These are phyloP conservation scores for Medicago arabica DNA, from an alignment of 306 rosid genomes.

Conservation along the genomic window DNA sequence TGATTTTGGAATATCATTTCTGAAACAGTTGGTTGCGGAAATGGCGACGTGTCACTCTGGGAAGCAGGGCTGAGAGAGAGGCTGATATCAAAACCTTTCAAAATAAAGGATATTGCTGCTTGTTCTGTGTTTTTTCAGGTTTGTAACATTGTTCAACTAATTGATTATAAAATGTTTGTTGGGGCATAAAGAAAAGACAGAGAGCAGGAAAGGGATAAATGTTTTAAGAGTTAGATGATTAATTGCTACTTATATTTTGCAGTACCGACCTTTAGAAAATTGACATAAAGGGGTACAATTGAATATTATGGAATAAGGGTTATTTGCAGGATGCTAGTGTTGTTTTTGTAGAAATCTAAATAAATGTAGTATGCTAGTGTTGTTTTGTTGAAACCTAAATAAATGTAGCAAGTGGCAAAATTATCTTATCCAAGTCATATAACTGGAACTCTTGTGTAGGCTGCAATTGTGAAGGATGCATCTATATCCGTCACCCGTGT, in stretches of 20 bases:
- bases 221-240: slow-evolving; percentile 23
- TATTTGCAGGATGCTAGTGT: slow-evolving; percentile 4
- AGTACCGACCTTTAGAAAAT: slow-evolving; percentile 4
- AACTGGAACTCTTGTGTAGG: slow-evolving; percentile 53
- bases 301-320: slow-evolving; percentile 15
- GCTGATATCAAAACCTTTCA: slow-evolving; percentile 61
- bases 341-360: slow-evolving; percentile 10
- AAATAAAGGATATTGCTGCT: slow-evolving; percentile 43
- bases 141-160: slow-evolving; percentile 24
- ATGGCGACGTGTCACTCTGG: slow-evolving; percentile 71
- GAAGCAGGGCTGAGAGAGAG: slow-evolving; percentile 61
- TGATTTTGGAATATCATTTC: slow-evolving; percentile 39
- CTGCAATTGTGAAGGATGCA: slow-evolving; percentile 54
- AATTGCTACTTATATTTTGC: slow-evolving; percentile 7
- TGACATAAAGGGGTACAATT: neutral
- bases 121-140: slow-evolving; percentile 61
- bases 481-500: slow-evolving; percentile 68
- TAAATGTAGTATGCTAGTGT: neutral
- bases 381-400: neutral
- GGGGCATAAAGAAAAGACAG: neutral
- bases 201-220: neutral
- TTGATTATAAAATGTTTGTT: slow-evolving; percentile 8
- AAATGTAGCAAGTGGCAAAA: slow-evolving; percentile 9
- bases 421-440: slow-evolving; percentile 35
- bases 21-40: slow-evolving; percentile 64